Conservation (phyloP, 495 filamentous ascomycete genomes). For the Talaromyces thailandensis region DNA sequence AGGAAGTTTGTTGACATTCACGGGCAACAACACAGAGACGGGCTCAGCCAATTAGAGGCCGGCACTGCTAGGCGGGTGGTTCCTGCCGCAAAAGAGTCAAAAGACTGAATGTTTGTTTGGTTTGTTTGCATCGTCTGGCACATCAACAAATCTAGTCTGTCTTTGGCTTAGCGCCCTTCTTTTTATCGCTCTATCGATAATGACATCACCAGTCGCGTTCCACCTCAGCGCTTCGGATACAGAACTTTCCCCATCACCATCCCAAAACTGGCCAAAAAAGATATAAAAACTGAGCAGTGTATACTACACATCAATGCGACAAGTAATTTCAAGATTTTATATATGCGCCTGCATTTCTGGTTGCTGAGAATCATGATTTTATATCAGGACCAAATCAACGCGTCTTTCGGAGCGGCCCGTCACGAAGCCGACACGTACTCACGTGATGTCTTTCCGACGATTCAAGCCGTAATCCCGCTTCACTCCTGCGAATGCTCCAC, state of each 20-base stretch:
- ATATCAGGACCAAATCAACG: not conserved
- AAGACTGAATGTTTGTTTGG: slow-evolving; percentile 4
- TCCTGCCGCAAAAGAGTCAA: not conserved
- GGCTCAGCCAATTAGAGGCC: not conserved
- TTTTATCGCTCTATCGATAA: slow-evolving; percentile 7
- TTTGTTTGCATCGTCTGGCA: not conserved
- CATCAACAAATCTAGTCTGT: slow-evolving; percentile 9
- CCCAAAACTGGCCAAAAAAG: not conserved
- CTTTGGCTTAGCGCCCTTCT: not conserved
- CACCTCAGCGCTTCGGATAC: slow-evolving; percentile 3
- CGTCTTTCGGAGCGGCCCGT: slow-evolving; percentile 2
- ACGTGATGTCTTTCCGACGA: not conserved
- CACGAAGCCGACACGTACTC: slow-evolving; percentile 4
- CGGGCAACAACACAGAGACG: not conserved
- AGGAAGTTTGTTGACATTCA: slow-evolving; percentile 5
- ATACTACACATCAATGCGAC: not conserved
- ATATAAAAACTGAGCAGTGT: not conserved
- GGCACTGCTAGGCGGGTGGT: not conserved
- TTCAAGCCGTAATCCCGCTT: not conserved
- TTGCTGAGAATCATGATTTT: not conserved
- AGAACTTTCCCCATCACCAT: not conserved
- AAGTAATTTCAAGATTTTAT: not conserved
- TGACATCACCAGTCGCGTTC: slow-evolving; percentile 27
- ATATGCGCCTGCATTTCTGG: not conserved
- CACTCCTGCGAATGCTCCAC: not conserved